Base-by-base conservation (phyloP, 1,284 basidiomycete genomes). In the Ceratobasidium sp. region DNA sequence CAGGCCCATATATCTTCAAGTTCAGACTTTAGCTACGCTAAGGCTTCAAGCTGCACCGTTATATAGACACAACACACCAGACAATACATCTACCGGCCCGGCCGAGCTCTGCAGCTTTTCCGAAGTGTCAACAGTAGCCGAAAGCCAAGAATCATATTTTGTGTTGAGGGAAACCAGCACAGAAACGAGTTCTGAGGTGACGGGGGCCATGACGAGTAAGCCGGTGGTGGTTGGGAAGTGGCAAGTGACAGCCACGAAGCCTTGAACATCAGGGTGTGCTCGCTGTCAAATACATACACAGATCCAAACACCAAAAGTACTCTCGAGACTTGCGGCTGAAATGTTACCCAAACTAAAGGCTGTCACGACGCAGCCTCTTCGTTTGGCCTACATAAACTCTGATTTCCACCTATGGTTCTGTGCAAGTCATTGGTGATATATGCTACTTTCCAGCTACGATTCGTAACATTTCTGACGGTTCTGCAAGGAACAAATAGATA, bases 1-100 rank as follows among this genome's bases (percentile, higher is more conserved):
- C 70, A 73, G 20, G 57, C 57, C 59, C 56, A 64, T 7, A 64
- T 52, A 64, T 28, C 70, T 73, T 20, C 20, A n/a, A 50, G 3
- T 23, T 50, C 42, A 26, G 17, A 33, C 33, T 33, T 33, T 33
- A 33, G 33, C 33, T 33, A 33, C 33, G 33, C 33, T 33, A 33
- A 33, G 33, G 33, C 4, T 33, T 33, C 33, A 33, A 33, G 33
- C 33, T 33, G 33, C 33, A 33, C 33, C 33, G 33, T 4, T 33
- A 10, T 48, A 17, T 26, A 9, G 42, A 6, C 42, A 9, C 28
- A 50, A 44, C 64, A 9, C n/a, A 44, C 46, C 44, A 48, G 42
- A 66, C 10, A 28, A 50, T 33, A 62, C 26, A 50, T 50, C 59
- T 4, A 15, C 42, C 17, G 40, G 23, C 33, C 44, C 44, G 1